Evolutionary conservation across 164 flowering plant species (phyloP), one percentile per base, ranked within the genome.

Genomic region (Magnolia changhungtana): DNA sequence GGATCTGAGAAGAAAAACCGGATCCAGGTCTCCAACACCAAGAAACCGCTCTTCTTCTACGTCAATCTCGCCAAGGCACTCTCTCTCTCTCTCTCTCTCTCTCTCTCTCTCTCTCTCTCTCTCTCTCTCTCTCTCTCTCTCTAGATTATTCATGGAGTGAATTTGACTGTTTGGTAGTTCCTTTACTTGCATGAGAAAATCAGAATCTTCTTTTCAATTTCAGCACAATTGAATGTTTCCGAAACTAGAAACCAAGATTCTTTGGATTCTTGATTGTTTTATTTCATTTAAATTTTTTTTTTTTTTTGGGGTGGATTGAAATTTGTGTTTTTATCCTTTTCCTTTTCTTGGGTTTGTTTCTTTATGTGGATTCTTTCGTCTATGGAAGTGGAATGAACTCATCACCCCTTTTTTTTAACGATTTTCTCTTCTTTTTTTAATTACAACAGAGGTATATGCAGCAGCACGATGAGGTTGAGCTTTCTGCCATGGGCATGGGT

Each of bases 31-130:
- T 88, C 91, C 37, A 87, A 87, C 79, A 88, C 91, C 74, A 87
- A 88, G 86, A 88, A 88, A 64, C 91, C 91, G 1, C 85, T 88
- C 73, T 88, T 85, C 83, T 88, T 88, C 81, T 88, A 88, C 72
- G 88, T 88, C 70, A 88, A 88, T 84, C 91, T 88, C 63, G 89
- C 91, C 61, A 88, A 88, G 86, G 91, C 86, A 63, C 3, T 55
- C 11, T 14, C 5, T 20, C 18, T 69, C 50, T 19, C 49, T 65
- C 63, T 29, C 61, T 55, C 6, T 31, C 59, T 63, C 29, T 66
- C 31, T 11, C 51, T 63, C 9, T 63, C 2, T 66, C 8, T 74
- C 66, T 58, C 63, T 13, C 45, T 3, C 61, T 29, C 61, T 55
- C 6, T 31, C 61, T 63, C 27, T 66, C 31, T 11, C 51, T 63